phyloP scores from a whole-genome alignment of 352 stramenopile species.

The Phytopythium cucurbitacearum region DNA sequence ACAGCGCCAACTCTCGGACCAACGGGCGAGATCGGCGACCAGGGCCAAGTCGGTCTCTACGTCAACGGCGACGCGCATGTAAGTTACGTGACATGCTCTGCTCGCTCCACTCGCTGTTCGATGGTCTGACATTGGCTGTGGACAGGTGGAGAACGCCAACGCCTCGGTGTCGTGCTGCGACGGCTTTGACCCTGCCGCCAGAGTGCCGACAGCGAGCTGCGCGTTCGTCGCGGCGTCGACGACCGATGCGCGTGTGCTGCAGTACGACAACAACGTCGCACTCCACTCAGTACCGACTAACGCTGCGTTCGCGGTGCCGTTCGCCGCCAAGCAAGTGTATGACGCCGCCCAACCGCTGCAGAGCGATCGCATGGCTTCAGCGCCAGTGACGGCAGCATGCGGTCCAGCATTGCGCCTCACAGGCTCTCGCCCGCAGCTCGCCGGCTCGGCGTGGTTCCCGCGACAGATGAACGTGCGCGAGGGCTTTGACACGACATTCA shows the following conservation, averaged over 20 bases:
- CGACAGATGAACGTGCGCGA: constrained; percentile 86
- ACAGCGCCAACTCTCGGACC: constrained; percentile 69
- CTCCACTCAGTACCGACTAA: constrained; percentile 41
- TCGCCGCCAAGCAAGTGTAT: constrained; percentile 41
- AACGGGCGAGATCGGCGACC: constrained; percentile 76
- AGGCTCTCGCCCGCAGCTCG: constrained; percentile 56
- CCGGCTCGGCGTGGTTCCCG: constrained; percentile 89
- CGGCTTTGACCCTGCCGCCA: constrained; percentile 18
- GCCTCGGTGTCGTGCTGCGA: constrained; percentile 84
- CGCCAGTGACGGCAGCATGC: constrained; percentile 43
- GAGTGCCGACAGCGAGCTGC: background rate
- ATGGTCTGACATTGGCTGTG: background rate
- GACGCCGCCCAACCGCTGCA: constrained; percentile 11
- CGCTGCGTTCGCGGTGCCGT: constrained; percentile 25
- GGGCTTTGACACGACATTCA: constrained; percentile 89
- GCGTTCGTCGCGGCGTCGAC: constrained; percentile 4
- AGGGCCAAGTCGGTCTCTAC: constrained; percentile 88
- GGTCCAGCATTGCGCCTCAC: constrained; percentile 80
- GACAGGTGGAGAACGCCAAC: constrained; percentile 90
- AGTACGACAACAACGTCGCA: constrained; percentile 33
- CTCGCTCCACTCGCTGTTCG: background rate
- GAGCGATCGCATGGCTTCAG: constrained; percentile 11
- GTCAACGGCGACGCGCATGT: constrained; percentile 86
- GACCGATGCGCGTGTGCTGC: background rate
- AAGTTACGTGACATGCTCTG: constrained; percentile 1